Conservation (phyloP, 2,329 filamentous ascomycete genomes). For the Incumbomyces delicatus region DNA sequence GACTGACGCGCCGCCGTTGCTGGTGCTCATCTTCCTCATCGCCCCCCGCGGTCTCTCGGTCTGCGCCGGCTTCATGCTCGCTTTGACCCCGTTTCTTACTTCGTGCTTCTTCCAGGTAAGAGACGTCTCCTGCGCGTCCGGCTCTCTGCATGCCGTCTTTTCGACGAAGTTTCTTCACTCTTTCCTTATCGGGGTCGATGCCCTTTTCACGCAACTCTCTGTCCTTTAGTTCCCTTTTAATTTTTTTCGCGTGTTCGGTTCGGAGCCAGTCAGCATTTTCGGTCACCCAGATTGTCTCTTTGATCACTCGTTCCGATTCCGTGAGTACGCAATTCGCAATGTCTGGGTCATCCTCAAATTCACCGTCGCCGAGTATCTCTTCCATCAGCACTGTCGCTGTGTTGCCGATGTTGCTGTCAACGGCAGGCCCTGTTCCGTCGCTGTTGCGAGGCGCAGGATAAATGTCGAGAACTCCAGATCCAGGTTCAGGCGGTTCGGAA, state of each 20-base stretch:
- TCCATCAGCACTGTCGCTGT: constrained; percentile 13
- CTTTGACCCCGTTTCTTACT: constrained; percentile 42
- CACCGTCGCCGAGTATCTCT: constrained; percentile 36
- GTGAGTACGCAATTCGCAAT: constrained; percentile 69
- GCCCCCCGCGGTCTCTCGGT: constrained; percentile 1
- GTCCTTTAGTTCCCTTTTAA: constrained; percentile 58
- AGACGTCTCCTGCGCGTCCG: constrained; percentile 37
- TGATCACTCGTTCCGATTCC: constrained; percentile 64
- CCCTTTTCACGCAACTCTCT: constrained; percentile 35
- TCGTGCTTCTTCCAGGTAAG: constrained; percentile 42
- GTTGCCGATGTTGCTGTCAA: constrained; percentile 16
- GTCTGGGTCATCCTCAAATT: constrained; percentile 85
- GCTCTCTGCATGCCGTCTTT: constrained; percentile 36
- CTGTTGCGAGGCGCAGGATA: neutral
- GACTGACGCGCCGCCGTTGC: neutral
- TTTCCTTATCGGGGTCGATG: constrained; percentile 22
- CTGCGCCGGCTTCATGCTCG: neutral
- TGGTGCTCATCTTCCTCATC: constrained; percentile 5
- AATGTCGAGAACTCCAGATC: constrained; percentile 2
- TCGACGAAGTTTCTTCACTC: constrained; percentile 33
- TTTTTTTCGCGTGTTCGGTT: constrained; percentile 71
- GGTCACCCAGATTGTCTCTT: constrained; percentile 89
- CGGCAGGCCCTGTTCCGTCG: constrained; percentile 11
- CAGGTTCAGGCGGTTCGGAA: neutral
- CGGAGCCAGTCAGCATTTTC: constrained; percentile 92